These are phyloP conservation scores for Aspergillus kassunensis DNA, from an alignment of 495 filamentous ascomycete genomes.

Conservation along the genomic window DNA sequence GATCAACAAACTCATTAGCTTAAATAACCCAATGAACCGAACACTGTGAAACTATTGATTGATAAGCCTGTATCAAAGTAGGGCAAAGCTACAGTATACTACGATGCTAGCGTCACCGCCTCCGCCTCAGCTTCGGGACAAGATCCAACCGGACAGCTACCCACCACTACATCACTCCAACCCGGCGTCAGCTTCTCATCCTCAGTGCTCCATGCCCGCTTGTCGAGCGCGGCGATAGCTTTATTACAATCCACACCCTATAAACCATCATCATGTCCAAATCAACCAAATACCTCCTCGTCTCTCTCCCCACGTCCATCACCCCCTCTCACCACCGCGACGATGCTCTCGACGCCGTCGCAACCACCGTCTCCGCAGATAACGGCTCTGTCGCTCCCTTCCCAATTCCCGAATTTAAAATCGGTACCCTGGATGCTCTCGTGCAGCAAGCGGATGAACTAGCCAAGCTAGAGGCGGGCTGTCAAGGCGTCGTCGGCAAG, in stretches of 20 bases:
- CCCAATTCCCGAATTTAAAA: conserved; percentile 89
- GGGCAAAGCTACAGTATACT: not conserved
- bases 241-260: not conserved
- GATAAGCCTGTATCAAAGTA: no score
- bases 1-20: no score
- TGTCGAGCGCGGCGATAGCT: conserved; percentile 5
- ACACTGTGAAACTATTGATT: not conserved
- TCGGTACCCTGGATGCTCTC: conserved; percentile 92
- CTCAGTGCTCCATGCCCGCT: conserved; percentile 19
- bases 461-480: conserved; percentile 75
- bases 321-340: conserved; percentile 67
- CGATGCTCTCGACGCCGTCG: conserved; percentile 73
- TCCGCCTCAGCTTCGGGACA: conserved; percentile 19
- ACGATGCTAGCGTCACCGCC: conserved; percentile 9
- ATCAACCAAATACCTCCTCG: conserved; percentile 60
- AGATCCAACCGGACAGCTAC: conserved; percentile 10
- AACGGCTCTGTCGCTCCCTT: conserved; percentile 76
- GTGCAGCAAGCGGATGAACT: conserved; percentile 96
- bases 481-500: conserved; percentile 80
- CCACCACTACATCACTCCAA: conserved; percentile 11
- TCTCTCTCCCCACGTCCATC: conserved; percentile 74
- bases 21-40: no score
- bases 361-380: conserved; percentile 66
- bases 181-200: conserved; percentile 1
- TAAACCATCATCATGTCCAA: conserved; percentile 55